A percentile compares a stretch with the other conserved stretches of the same genome.
Conservation (phyloP, 1,284 basidiomycete species). For the Lentinula novae-zelandiae region DNA sequence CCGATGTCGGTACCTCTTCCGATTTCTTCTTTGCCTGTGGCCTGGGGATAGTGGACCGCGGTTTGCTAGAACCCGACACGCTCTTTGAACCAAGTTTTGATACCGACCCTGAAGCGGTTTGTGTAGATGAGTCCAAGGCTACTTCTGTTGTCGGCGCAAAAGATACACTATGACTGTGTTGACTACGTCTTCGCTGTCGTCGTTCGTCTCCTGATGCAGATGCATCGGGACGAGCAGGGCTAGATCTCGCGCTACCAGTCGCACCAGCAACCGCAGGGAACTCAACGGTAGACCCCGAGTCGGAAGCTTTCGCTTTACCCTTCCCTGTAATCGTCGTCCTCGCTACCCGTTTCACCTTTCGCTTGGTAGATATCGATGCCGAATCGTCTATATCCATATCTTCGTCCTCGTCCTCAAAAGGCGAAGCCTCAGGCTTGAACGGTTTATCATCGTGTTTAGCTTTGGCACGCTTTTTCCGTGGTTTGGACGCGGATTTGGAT, state of each 20-base stretch:
- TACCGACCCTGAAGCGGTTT: neutral
- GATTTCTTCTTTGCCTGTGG: slow-evolving; percentile 8
- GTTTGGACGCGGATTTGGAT: neutral
- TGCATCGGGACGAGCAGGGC: neutral
- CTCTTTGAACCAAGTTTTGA: slow-evolving; percentile 8
- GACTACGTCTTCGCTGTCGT: slow-evolving; percentile 5
- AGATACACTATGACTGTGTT: slow-evolving; percentile 14
- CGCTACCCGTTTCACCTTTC: slow-evolving; percentile 3
- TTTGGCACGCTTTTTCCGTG: slow-evolving; percentile 16
- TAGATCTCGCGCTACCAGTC: neutral
- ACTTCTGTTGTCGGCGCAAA: slow-evolving; percentile 12
- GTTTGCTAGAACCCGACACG: slow-evolving; percentile 5
- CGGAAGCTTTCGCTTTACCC: slow-evolving; percentile 15
- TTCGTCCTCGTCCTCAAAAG: slow-evolving; percentile 12
- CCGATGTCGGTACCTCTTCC: slow-evolving; percentile 15
- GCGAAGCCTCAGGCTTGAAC: slow-evolving; percentile 15
- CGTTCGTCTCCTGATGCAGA: neutral
- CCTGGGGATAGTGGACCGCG: neutral
- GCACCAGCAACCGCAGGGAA: neutral
- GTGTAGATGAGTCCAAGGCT: too few species aligned
- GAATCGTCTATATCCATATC: slow-evolving; percentile 18
- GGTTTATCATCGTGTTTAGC: slow-evolving; percentile 15
- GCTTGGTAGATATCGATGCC: slow-evolving; percentile 8
- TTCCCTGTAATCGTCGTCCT: slow-evolving; percentile 4
- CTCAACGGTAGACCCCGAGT: slow-evolving; percentile 8